Conservation (phyloP, 2,329 filamentous ascomycete species). For the Alternaria sp. region DNA sequence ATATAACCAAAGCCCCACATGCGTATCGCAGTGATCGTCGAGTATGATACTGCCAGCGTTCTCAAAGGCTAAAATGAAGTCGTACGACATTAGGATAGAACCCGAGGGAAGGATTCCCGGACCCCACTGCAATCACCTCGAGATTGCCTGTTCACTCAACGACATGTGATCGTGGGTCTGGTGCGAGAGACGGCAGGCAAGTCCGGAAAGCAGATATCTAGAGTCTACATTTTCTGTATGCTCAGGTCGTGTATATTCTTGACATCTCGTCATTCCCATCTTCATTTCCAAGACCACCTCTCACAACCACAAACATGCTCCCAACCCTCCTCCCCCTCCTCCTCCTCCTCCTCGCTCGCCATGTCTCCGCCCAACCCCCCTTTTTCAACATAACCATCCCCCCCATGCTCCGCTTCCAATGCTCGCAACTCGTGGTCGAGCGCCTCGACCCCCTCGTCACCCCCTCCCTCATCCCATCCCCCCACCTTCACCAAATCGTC, state of each 20-base stretch:
- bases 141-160: not conserved
- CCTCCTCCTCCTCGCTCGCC: not conserved
- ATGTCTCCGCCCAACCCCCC: not conserved
- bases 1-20: not conserved
- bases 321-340: not conserved
- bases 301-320: not conserved
- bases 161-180: not conserved
- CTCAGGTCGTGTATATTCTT: not conserved
- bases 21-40: not conserved
- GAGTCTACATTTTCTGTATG: not conserved
- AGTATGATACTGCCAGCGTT: not conserved
- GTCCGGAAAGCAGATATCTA: not conserved
- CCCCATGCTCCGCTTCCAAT: conserved; percentile 31
- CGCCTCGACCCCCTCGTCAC: conserved; percentile 33
- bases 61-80: not conserved
- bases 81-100: not conserved
- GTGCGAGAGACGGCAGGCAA: not conserved
- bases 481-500: conserved; percentile 32
- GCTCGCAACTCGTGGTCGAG: conserved; percentile 34
- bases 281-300: not conserved
- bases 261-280: not conserved
- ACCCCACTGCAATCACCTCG: not conserved
- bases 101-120: not conserved
- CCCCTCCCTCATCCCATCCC: conserved; percentile 27
- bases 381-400: not conserved